Evolutionary conservation across 805 yeast species (phyloP).

Genomic region (Candida sphagnicola): DNA sequence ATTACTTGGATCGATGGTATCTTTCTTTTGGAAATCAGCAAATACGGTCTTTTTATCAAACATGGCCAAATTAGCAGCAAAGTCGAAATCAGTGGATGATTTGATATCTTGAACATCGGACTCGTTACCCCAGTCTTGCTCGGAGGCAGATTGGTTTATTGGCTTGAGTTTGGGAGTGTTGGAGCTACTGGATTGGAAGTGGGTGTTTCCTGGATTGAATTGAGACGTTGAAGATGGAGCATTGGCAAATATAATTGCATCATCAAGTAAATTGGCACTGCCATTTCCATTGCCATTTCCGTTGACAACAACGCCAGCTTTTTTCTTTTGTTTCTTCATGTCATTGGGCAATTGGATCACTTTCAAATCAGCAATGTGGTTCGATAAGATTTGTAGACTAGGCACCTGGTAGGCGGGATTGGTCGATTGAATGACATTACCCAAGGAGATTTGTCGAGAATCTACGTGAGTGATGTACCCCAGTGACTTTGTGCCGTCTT

Average conservation of each 20-base stretch:
- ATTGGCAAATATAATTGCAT: slow-evolving; percentile 24
- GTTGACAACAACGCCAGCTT: slow-evolving; percentile 5
- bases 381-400: slow-evolving; percentile 24
- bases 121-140: slow-evolving; percentile 46
- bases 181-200: slow-evolving; percentile 1
- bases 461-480: slow-evolving; percentile 35
- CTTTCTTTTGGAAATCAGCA: slow-evolving; percentile 66
- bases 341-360: slow-evolving; percentile 50
- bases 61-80: slow-evolving; percentile 72
- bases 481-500: slow-evolving; percentile 32
- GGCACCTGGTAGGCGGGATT: slow-evolving; percentile 9
- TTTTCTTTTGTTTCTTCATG: slow-evolving; percentile 11
- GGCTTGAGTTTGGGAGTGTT: slow-evolving; percentile 4
- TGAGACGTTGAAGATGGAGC: slow-evolving; percentile 2
- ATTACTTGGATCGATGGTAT: slow-evolving; percentile 53
- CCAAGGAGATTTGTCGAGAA: slow-evolving; percentile 21
- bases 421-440: slow-evolving; percentile 15
- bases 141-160: slow-evolving; percentile 10
- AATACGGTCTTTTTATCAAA: slow-evolving; percentile 81
- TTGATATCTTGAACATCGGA: slow-evolving; percentile 43
- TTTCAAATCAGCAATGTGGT: slow-evolving; percentile 48
- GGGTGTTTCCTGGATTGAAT: neutral
- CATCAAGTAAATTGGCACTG: slow-evolving; percentile 15
- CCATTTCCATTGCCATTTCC: neutral
- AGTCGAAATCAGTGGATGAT: slow-evolving; percentile 69